Base-by-base conservation (phyloP, 257 asterid genomes). In the Solanum piurae region DNA sequence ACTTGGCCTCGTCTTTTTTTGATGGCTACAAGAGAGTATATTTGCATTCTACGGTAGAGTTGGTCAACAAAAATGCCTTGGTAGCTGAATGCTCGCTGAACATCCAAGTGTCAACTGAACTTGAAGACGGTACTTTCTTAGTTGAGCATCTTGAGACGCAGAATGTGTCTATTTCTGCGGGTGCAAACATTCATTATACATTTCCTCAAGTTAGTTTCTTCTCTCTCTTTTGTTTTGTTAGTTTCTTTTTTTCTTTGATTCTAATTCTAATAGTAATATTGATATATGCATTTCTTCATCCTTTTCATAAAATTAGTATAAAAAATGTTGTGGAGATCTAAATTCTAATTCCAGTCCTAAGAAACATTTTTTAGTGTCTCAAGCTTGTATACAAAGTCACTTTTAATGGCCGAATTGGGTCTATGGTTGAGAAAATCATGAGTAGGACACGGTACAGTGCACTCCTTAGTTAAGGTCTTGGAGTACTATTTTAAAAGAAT, bases 71-170 rank as follows among this genome's bases (percentile, higher is more conserved):
- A 89, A 94, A 95, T 87, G 88, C 92, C 49, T 75, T 27, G 85
- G 93, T 86, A 85, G 96, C 93, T 44, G 95, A 93, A 84, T 97
- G 99, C 89, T 90, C 95, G 89, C 89, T 97, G 92, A 93, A 92
- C 89, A 94, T 97, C 91, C 98, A 97, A 92, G 99, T 94, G 89
- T 93, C 98, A 71, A 91, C 94, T 89, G 99, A 95, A 89, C 88
- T 92, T 87, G 94, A 95, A 86, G 98, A 93, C 66, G 92, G 93
- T 80, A 62, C 89, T 79, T 91, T 91, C 87, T 92, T 88, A 84
- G 89, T 97, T 18, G 98, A 95, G 90, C 97, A 95, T 90, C 95
- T 95, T 90, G 96, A 93, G 89, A 90, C 95, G 82, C 94, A 90
- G 36, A 72, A 89, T 52, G 83, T 97, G 86, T 90, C 91, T 36